Base-by-base conservation (phyloP, 164 flowering plant species). In the Taxillus chinensis region DNA sequence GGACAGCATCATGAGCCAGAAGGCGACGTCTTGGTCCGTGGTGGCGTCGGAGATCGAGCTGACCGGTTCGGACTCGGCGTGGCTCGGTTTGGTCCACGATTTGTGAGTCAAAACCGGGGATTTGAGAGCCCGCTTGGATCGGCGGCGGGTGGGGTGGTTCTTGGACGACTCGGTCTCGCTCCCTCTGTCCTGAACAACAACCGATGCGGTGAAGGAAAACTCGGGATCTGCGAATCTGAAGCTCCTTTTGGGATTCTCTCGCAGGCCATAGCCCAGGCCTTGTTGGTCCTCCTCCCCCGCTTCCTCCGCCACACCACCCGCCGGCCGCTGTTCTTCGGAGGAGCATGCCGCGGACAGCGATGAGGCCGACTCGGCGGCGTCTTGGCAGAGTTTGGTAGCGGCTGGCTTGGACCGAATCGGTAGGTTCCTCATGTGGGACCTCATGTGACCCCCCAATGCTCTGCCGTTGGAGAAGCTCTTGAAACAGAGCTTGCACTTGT, bases 1-100 rank as follows among this genome's bases (percentile, higher is more conserved):
- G 0, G 97, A 91, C 6, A 91, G 77, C 96, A 91, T 86, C 83
- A 91, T 85, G 40, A 91, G 69, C 48, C 90, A 91, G 17, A 74
- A 74, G 7, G 98, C 98, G 8, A 91, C 82, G 63, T 88, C 90
- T 66, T 88, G 93, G 11, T 90, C 97, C 0, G 87, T 75, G 3
- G 87, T 80, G 0, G 83, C 71, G 56, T 82, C 87, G 3, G 97
- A 88, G 16, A 84, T 76, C 37, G 93, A 87, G 59, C 90, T 87
- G 67, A 71, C 77, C 48, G 85, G 85, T 55, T 86, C 90, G 1
- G 74, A 67, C 67, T 78, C 84, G 8, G 27, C 27, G 27, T 27
- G 27, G 27, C 27, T 27, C 1, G 7, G 8, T 43, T 9, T 9
- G 46, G 46, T 9, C 51, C 51, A 48, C 4, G 9, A 14, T 11